phyloP scores from a whole-genome alignment of 1,284 basidiomycete species.

The Mrakiaceae sp. region DNA sequence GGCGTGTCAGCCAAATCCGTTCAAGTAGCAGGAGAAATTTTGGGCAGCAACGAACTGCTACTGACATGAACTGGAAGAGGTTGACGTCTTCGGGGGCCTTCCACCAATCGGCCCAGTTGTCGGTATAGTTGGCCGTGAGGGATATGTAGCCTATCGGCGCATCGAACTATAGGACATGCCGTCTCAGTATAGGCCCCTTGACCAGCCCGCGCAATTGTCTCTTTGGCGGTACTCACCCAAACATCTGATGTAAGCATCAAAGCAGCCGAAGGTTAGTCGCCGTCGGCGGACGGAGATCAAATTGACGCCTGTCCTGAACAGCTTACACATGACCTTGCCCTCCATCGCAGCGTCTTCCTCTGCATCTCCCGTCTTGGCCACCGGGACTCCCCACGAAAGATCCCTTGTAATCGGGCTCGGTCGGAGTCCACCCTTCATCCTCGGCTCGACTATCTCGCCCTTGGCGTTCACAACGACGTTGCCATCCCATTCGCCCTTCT shows the following conservation, averaged over 20 bases:
- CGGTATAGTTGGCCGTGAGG: slow-evolving; percentile 91
- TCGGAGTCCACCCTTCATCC: slow-evolving; percentile 73
- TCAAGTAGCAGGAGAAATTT: too few relatives aligned
- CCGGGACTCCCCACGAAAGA: slow-evolving; percentile 91
- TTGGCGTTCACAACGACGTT: slow-evolving; percentile 82
- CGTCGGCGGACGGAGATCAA: background rate
- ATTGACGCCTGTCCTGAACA: slow-evolving; percentile 23
- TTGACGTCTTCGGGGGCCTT: slow-evolving; percentile 82
- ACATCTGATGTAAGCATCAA: slow-evolving; percentile 46
- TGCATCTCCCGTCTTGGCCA: slow-evolving; percentile 59
- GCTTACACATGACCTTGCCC: slow-evolving; percentile 88
- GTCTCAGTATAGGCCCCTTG: background rate
- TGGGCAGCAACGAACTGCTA: background rate
- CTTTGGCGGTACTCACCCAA: slow-evolving; percentile 48
- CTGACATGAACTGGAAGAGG: slow-evolving; percentile 90
- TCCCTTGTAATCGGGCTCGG: slow-evolving; percentile 91
- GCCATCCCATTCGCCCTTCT: slow-evolving; percentile 77
- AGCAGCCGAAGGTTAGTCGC: too few relatives aligned
- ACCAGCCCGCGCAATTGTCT: background rate
- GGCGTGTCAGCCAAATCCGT: too few relatives aligned
- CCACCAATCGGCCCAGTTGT: slow-evolving; percentile 98
- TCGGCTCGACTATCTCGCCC: slow-evolving; percentile 80
- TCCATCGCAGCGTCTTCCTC: slow-evolving; percentile 68
- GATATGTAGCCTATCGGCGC: slow-evolving; percentile 95
- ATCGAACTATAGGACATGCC: slow-evolving; percentile 59